Conservation (phyloP, 768 basidiomycete genomes). For the Tubosaeta sp. region DNA sequence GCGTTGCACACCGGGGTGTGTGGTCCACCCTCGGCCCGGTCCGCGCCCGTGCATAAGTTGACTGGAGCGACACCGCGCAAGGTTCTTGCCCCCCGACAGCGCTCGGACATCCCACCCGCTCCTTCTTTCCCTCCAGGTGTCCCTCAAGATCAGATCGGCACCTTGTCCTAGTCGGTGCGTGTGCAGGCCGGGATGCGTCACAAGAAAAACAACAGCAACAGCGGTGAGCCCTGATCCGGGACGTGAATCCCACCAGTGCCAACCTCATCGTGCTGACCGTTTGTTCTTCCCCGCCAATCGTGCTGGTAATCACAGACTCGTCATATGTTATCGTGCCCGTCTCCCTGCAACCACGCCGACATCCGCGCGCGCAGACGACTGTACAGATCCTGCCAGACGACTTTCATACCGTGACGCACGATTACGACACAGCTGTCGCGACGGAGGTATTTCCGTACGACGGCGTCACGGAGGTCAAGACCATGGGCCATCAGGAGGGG, state of each 20-base stretch:
- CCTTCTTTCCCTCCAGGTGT: neutral
- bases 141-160: neutral
- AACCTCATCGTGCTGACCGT: conserved; percentile 5
- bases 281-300: neutral
- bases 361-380: conserved; percentile 29
- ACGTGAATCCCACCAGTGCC: no score
- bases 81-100: no score
- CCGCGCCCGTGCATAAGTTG: neutral
- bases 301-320: conserved; percentile 21
- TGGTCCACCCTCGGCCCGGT: neutral
- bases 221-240: conserved; percentile 19
- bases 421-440: conserved; percentile 23
- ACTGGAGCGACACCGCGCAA: no score
- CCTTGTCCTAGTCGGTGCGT: neutral
- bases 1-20: conserved; percentile 15
- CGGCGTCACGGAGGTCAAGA: no score
- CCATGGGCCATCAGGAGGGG: no score
- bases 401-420: conserved; percentile 28
- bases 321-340: neutral
- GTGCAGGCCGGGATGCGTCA: conserved; percentile 17
- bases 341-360: no score
- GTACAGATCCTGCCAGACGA: conserved; percentile 29
- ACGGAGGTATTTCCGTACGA: conserved; percentile 19
- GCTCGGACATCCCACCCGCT: neutral
- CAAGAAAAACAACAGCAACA: conserved; percentile 25